Base-by-base conservation (phyloP, 1,284 basidiomycete genomes). In the Pseudozyma hubeiensis region DNA sequence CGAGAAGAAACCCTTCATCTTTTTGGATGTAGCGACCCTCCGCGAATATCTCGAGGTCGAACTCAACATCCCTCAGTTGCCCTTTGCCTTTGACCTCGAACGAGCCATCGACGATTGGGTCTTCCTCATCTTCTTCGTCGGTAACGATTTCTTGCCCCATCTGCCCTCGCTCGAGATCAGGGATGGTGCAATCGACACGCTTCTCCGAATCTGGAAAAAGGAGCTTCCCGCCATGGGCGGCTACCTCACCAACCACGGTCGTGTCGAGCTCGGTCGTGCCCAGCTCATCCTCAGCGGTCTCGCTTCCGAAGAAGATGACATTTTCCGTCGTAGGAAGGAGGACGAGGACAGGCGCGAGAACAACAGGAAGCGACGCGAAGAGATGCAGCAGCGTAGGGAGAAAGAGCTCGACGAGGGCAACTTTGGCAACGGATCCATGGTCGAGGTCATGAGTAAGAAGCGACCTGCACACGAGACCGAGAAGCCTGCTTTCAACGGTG, bases 71-170 rank as follows among this genome's bases (percentile, higher is more conserved):
- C 88, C 92, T 11, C 87, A 89, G 63, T 86, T 89, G 14, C 87
- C 91, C 0, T 97, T 98, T 86, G 90, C 91, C n/a, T 99, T 96
- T 88, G 91, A 94, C 81, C 88, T 97, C 83, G 97, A 99, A 86
- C 91, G 92, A 85, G 95, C 97, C 39, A 93, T 99, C 85, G 97
- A 99, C 88, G 97, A 99, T 85, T 99, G 97, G 96, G 93, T 99
- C 80, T 91, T 99, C 84, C 88, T 99, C 81, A 98, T 98, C 82
- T 98, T 99, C 89, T 98, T 99, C 85, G 96, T 99, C 82, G 97
- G 97, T 79, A 99, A 99, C 87, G 97, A 99, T 87, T 99, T 99
- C 88, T 88, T 99, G 82, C 97, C 97, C 16, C 97, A 99, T 87
- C 88, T 99, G 67, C 97, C 97, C 24, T 93, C 92, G 64, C 90